Evolutionary conservation across 1,284 basidiomycete species (phyloP), one percentile per base, ranked within the genome.

Genomic region (Sporisorium iseilematis-ciliati): DNA sequence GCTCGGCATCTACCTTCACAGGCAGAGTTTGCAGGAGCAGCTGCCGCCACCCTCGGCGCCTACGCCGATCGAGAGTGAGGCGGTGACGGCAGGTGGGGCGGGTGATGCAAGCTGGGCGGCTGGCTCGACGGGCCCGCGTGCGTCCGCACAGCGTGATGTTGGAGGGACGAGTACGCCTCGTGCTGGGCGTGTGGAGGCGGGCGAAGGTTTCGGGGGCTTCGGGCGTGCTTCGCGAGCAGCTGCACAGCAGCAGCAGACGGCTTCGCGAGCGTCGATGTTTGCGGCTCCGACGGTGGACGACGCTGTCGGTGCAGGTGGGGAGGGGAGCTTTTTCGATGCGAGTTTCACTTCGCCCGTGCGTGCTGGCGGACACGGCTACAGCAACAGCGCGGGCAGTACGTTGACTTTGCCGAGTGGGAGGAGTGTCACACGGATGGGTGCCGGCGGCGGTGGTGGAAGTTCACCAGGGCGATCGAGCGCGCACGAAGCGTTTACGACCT

Each of bases 1-100:
- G 83, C 88, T 97, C 0, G 94, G 95, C 1, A 90, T 97, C 53
- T 97, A 97, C 80, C 88, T 97, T 3, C 93, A 95, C 82, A 89
- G 94, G 11, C 93, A 95, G 85, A 92, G 90, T 35, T 90, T 87
- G 65, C 88, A 91, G 45, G 92, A 92, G 70, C 88, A 89, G 20
- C 61, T 81, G 3, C 80, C 80, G 6, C 72, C 59, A 7, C 63
- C 76, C 2, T 77, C 69, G 7, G 89, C 92, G 42, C 92, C 69
- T 0, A 48, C 59, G 18, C 42, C 55, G 12, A 45, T 38, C 20
- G 63, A 61, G 18, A 58, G 33, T 0, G 68, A 71, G 29, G 8
- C 29, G 14, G 31, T 12, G 11, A 25, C 35, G 46, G 35, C 20
- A 6, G 54, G 57, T 3, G 18, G 33, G 8, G 8, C 55, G 16